Percentiles rank a stretch among this genome's conserved stretches.
phyloP scores from a whole-genome alignment of 805 yeast species.

The Millerozyma acaciae region DNA sequence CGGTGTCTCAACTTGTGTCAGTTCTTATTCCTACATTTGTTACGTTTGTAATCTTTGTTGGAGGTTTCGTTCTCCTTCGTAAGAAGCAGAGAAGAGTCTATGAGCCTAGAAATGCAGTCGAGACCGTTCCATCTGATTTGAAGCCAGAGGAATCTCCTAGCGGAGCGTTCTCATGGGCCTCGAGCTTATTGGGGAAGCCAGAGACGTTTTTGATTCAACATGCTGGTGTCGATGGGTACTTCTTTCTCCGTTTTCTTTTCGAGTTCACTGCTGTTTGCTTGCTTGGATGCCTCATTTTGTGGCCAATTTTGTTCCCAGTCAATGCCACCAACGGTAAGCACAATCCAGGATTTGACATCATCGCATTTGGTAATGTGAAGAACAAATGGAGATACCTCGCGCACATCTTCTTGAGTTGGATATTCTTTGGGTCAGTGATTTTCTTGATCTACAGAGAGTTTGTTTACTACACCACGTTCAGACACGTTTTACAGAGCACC shows the following conservation, averaged over 20 bases:
- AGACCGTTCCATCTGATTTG: constrained; percentile 43
- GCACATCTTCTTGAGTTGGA: constrained; percentile 73
- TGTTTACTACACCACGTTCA: constrained; percentile 63
- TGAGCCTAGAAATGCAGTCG: constrained; percentile 47
- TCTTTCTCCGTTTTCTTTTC: constrained; percentile 62
- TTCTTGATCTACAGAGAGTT: constrained; percentile 71
- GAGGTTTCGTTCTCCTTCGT: constrained; percentile 38
- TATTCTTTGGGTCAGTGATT: constrained; percentile 61
- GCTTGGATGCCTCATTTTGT: constrained; percentile 49
- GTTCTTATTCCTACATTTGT: constrained; percentile 43
- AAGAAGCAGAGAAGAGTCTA: constrained; percentile 46
- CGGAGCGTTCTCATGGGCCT: constrained; percentile 54
- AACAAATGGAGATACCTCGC: constrained; percentile 67
- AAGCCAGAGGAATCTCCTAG: constrained; percentile 40
- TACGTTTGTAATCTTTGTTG: constrained; percentile 37
- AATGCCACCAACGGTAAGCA: constrained; percentile 66
- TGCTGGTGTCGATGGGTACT: constrained; percentile 72
- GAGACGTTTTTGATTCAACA: constrained; percentile 64
- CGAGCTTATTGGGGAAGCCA: constrained; percentile 48
- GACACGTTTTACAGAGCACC: constrained; percentile 71
- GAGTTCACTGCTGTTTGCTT: constrained; percentile 51
- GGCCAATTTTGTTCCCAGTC: constrained; percentile 71
- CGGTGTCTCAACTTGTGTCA: constrained; percentile 50
- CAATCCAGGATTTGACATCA: constrained; percentile 56
- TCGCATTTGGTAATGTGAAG: constrained; percentile 60